Base-by-base conservation (phyloP, 768 basidiomycete species). In the Kwoniella bestiolae region DNA sequence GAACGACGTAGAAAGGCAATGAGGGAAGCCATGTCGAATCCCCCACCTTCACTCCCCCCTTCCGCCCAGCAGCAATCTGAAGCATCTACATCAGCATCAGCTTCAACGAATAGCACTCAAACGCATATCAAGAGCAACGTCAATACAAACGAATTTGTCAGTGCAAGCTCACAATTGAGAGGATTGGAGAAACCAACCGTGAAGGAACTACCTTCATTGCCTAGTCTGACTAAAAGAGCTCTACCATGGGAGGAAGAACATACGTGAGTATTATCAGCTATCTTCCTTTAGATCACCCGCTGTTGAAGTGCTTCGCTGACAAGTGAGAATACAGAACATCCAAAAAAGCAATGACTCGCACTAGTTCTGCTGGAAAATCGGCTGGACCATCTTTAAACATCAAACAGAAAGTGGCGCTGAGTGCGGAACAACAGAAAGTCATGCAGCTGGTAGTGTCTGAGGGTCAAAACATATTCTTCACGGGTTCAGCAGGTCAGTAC, bases 391-490 rank as follows among this genome's bases (percentile, higher is more conserved):
- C 65, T 3, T 51, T 80, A 58, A 79, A 79, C 64, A 82, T 82
- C 75, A 77, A 75, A 66, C 81, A 82, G 50, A 80, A 81, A 68
- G 84, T 93, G 21, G 85, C 86, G 68, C 84, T 98, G 64, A 95
- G 93, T 80, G 82, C 85, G 65, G 94, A 98, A 76, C 96, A 99
- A 81, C 88, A 84, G 56, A 86, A 89, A 65, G 91, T 99, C 52
- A 83, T 96, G 66, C 85, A 86, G 63, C 84, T 96, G 35, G 94
- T 94, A 1, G 83, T 88, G 34, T 64, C 76, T 2, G 83, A 86
- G 12, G 88, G 87, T 2, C 80, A 87, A 50, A 95, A 88, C 73
- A 75, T 98, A 31, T 99, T 99, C 76, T 99, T 97, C 80, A 99
- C 95, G 1, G 96, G 96, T 28, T 92, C 91, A 83, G 96, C 96